These are phyloP conservation scores for Pichia scutulata DNA, from an alignment of 805 yeast genomes.

Conservation along the genomic window DNA sequence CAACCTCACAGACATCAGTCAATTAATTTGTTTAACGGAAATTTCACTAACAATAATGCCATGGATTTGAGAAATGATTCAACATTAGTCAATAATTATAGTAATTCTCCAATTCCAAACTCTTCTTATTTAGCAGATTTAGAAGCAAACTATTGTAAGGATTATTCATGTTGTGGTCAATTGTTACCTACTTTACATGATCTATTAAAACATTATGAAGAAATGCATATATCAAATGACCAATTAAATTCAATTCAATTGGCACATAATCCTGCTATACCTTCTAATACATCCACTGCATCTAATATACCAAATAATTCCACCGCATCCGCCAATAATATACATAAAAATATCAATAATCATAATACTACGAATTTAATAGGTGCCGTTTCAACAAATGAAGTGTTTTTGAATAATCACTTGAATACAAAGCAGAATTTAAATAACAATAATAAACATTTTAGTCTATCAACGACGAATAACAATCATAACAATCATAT, in stretches of 20 bases:
- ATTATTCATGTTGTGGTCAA: constrained; percentile 93
- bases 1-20: constrained; percentile 12
- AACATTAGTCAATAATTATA: constrained; percentile 36
- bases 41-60: constrained; percentile 14
- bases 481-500: too few relatives aligned
- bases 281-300: not conserved
- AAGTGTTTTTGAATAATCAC: constrained; percentile 57
- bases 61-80: constrained; percentile 24
- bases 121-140: constrained; percentile 83
- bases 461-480: constrained; percentile 4
- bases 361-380: constrained; percentile 47
- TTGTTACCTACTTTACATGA: constrained; percentile 90
- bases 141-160: constrained; percentile 94
- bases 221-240: constrained; percentile 71
- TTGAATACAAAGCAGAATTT: constrained; percentile 7
- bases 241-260: constrained; percentile 14
- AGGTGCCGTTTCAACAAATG: constrained; percentile 90
- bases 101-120: constrained; percentile 54
- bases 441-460: constrained; percentile 4
- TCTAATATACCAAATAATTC: not conserved
- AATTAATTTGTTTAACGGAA: constrained; percentile 13
- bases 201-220: constrained; percentile 88
- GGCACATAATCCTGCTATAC: not conserved
- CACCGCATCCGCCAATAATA: not conserved
- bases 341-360: constrained; percentile 22